Conservation (phyloP, 805 yeast genomes). For the Nakazawaea wyomingensis region DNA sequence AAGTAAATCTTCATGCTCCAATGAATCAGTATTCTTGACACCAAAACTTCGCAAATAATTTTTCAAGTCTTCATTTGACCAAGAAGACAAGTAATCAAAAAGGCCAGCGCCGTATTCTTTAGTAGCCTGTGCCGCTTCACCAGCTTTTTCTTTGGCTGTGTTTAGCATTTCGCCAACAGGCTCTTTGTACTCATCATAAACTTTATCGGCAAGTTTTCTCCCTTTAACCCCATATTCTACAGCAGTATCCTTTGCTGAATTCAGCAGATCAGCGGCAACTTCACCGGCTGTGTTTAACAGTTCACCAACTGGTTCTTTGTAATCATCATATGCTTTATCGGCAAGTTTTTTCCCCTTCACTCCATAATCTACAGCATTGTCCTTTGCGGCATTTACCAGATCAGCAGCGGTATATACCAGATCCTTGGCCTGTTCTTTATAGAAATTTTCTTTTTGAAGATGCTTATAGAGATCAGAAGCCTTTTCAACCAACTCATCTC, state of each 20-base stretch:
- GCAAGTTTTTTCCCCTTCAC: constrained; percentile 21
- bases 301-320: constrained; percentile 12
- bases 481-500: constrained; percentile 22
- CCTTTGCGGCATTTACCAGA: constrained; percentile 12
- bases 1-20: constrained; percentile 30
- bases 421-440: constrained; percentile 10
- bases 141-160: constrained; percentile 15
- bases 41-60: constrained; percentile 39
- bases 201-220: constrained; percentile 18
- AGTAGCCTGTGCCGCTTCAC: constrained; percentile 15
- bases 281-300: constrained; percentile 13
- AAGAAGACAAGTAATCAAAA: constrained; percentile 26
- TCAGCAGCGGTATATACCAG: constrained; percentile 8
- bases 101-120: constrained; percentile 14
- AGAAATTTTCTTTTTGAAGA: constrained; percentile 9
- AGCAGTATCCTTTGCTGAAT: constrained; percentile 18
- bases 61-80: constrained; percentile 38
- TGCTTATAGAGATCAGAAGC: constrained; percentile 16
- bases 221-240: constrained; percentile 20
- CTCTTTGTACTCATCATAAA: constrained; percentile 11
- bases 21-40: constrained; percentile 23
- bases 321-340: constrained; percentile 12
- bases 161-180: constrained; percentile 13
- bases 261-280: constrained; percentile 12
- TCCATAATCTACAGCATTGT: constrained; percentile 20